phyloP scores from a whole-genome alignment of 2,329 filamentous ascomycete genomes.

The Verticillium tricorpus region DNA sequence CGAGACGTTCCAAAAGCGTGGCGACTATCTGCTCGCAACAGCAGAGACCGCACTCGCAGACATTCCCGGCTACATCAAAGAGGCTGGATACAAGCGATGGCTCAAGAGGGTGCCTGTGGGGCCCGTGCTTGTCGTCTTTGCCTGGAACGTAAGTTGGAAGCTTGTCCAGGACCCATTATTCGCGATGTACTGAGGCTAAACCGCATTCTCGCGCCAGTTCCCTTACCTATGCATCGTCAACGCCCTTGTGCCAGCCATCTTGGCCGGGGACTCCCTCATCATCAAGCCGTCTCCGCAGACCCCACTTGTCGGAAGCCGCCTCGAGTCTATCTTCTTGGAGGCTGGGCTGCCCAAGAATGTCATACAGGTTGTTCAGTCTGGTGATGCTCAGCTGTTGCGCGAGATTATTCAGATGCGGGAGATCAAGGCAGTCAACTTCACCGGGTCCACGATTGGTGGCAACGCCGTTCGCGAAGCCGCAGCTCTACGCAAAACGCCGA shows the following conservation, averaged over 20 bases:
- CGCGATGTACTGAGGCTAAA: background rate
- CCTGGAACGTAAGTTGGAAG: constrained; percentile 60
- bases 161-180: background rate
- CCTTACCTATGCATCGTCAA: constrained; percentile 71
- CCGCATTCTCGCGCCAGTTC: constrained; percentile 40
- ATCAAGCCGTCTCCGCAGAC: constrained; percentile 64
- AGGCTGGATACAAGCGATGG: constrained; percentile 63
- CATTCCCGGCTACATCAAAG: constrained; percentile 53
- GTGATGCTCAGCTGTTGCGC: constrained; percentile 55
- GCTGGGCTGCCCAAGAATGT: constrained; percentile 62
- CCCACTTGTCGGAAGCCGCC: constrained; percentile 63
- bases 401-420: constrained; percentile 56
- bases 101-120: constrained; percentile 63
- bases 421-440: constrained; percentile 65
- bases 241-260: constrained; percentile 53
- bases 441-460: constrained; percentile 63
- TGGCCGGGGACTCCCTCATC: constrained; percentile 61
- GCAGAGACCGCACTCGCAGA: constrained; percentile 55
- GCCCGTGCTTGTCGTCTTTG: constrained; percentile 63
- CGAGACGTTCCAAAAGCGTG: constrained; percentile 59
- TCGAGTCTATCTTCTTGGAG: constrained; percentile 56
- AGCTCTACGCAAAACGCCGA: constrained; percentile 47
- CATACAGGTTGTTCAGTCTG: constrained; percentile 65
- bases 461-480: constrained; percentile 62
- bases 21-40: constrained; percentile 62